Conservation (phyloP, 129 eudicot species). For the Flaveria bidentis region DNA sequence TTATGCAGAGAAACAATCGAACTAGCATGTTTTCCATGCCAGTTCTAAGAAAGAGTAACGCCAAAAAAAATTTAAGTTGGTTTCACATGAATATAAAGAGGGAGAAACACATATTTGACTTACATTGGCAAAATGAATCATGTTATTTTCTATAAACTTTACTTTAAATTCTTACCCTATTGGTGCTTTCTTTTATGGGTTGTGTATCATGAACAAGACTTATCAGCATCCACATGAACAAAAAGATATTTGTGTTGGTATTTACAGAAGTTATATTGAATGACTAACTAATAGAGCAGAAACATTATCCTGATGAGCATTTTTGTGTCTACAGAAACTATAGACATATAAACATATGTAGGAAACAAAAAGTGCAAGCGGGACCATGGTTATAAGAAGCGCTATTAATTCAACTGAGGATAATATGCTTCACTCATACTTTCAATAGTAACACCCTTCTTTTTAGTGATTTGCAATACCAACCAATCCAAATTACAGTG, state of each 20-base stretch:
- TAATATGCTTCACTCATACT: neutral
- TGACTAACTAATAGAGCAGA: neutral
- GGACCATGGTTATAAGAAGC: neutral
- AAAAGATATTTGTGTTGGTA: conserved; percentile 2
- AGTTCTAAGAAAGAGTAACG: conserved; percentile 13
- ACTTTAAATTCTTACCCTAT: neutral
- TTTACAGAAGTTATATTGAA: conserved; percentile 11
- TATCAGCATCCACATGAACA: conserved; percentile 5
- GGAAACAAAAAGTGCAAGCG: neutral
- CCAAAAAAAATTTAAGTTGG: neutral
- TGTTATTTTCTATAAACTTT: neutral
- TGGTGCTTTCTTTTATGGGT: conserved; percentile 8
- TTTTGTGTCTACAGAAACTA: conserved; percentile 11
- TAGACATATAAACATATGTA: conserved; percentile 2
- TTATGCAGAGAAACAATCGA: conserved; percentile 1
- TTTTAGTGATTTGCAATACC: neutral
- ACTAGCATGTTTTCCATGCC: neutral
- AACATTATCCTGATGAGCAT: conserved; percentile 16
- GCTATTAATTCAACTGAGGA: neutral
- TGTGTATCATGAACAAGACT: conserved; percentile 6
- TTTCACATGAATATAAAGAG: neutral
- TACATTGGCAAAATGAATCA: conserved; percentile 9
- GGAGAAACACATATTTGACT: conserved; percentile 4
- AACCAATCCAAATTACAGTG: neutral
- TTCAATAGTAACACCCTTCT: neutral